Percentiles rank a stretch among this genome's conserved stretches.
Conservation (phyloP, 2,329 filamentous ascomycete species). For the Fusarium keratoplasticum region DNA sequence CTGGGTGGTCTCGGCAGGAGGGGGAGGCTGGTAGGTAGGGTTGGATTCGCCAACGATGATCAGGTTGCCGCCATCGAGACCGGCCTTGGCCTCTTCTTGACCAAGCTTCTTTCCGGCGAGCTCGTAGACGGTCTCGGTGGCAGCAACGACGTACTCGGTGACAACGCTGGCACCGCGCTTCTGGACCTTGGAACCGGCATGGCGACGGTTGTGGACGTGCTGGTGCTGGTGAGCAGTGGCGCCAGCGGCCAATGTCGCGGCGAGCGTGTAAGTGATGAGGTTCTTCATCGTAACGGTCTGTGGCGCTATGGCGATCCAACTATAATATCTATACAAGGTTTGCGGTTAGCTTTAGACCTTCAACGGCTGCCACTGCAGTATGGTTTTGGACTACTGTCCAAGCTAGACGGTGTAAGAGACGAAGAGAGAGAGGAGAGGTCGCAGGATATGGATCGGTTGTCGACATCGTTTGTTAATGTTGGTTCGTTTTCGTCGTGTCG, state of each 20-base stretch:
- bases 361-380: slow-evolving; percentile 6
- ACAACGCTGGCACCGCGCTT: slow-evolving; percentile 60
- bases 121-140: slow-evolving; percentile 78
- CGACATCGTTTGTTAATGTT: not conserved
- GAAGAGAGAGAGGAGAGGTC: slow-evolving; percentile 2
- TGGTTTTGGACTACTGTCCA: not conserved
- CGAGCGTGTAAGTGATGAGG: slow-evolving; percentile 61
- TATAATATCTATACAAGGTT: slow-evolving; percentile 27
- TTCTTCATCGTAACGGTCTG: slow-evolving; percentile 59
- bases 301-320: slow-evolving; percentile 24
- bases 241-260: slow-evolving; percentile 64
- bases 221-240: slow-evolving; percentile 70
- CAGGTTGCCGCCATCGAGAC: slow-evolving; percentile 78
- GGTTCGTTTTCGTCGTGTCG: not conserved
- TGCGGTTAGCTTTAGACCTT: slow-evolving; percentile 28
- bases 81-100: slow-evolving; percentile 74
- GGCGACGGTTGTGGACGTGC: slow-evolving; percentile 69
- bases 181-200: slow-evolving; percentile 59
- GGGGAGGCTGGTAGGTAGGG: slow-evolving; percentile 63
- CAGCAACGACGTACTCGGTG: slow-evolving; percentile 67
- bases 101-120: slow-evolving; percentile 73
- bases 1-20: slow-evolving; percentile 51
- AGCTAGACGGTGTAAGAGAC: not conserved
- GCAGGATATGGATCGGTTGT: not conserved
- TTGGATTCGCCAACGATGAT: slow-evolving; percentile 70